phyloP scores from a whole-genome alignment of 768 basidiomycete genomes.

The Xerocomus spinulosus region DNA sequence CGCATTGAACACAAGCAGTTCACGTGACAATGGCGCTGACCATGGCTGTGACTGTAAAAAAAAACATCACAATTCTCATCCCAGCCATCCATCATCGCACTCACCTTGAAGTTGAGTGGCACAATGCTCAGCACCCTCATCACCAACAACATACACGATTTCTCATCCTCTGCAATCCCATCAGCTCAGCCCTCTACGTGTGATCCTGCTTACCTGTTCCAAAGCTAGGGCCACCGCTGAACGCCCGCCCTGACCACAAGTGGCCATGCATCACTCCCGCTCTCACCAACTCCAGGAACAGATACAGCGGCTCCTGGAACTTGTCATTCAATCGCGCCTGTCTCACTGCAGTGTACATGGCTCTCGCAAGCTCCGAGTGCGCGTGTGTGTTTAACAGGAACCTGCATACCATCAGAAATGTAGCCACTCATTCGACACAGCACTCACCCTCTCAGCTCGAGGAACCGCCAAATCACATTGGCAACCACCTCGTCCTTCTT shows the following conservation, averaged over 20 bases:
- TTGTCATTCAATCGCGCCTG: conserved; percentile 88
- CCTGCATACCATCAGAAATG: conserved; percentile 43
- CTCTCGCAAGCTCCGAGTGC: conserved; percentile 86
- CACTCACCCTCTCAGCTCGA: conserved; percentile 85
- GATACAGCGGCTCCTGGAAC: conserved; percentile 94
- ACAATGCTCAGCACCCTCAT: conserved; percentile 97
- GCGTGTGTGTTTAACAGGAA: conserved; percentile 86
- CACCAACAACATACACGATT: conserved; percentile 89
- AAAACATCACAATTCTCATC: conserved; percentile 8
- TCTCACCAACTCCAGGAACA: conserved; percentile 92
- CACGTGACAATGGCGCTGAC: conserved; percentile 95
- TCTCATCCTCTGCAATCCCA: conserved; percentile 73
- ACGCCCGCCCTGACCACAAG: conserved; percentile 80
- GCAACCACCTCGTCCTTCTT: conserved; percentile 99
- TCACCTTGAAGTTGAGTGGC: conserved; percentile 88
- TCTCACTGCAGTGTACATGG: conserved; percentile 81
- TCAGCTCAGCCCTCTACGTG: conserved; percentile 26
- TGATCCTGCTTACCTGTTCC: conserved; percentile 64
- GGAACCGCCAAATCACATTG: conserved; percentile 97
- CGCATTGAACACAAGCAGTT: conserved; percentile 96
- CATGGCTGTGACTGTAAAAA: conserved; percentile 85
- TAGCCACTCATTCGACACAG: conserved; percentile 1
- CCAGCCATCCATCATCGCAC: conserved; percentile 1
- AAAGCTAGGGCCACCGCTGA: conserved; percentile 94
- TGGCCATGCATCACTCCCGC: conserved; percentile 97